phyloP scores from a whole-genome alignment of 2,329 filamentous ascomycete genomes.

The Fusarium udum region DNA sequence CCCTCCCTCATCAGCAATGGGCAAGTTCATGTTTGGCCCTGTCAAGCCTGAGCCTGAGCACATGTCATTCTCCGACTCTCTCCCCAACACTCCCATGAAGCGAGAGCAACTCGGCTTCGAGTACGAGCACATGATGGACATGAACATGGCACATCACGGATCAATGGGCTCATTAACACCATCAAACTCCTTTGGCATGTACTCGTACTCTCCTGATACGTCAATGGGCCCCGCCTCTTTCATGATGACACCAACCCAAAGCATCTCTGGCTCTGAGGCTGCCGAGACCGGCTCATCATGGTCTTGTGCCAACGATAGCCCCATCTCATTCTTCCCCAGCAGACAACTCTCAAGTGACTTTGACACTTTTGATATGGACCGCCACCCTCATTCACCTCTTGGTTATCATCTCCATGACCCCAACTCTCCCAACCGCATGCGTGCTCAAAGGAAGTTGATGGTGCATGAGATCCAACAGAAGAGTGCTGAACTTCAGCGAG shows the following conservation, averaged over 20 bases:
- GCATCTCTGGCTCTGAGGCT: constrained; percentile 52
- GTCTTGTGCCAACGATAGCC: constrained; percentile 54
- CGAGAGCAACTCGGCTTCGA: constrained; percentile 49
- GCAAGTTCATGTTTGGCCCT: constrained; percentile 49
- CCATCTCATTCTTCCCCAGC: constrained; percentile 52
- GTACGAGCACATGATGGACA: constrained; percentile 53
- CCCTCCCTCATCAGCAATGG: constrained; percentile 47
- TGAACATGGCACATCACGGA: constrained; percentile 47
- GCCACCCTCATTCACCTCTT: constrained; percentile 49
- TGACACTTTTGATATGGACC: constrained; percentile 49
- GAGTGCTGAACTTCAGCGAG: constrained; percentile 55
- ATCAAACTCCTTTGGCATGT: constrained; percentile 49
- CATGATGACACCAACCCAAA: constrained; percentile 54
- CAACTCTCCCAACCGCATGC: constrained; percentile 47
- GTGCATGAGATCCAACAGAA: constrained; percentile 56
- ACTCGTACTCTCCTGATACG: constrained; percentile 48
- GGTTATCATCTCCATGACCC: constrained; percentile 47
- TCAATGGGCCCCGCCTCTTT: constrained; percentile 48
- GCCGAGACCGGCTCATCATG: constrained; percentile 51
- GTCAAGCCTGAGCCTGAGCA: constrained; percentile 50
- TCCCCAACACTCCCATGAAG: constrained; percentile 52
- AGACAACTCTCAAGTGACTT: constrained; percentile 47
- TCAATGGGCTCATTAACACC: constrained; percentile 52
- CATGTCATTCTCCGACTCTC: constrained; percentile 44
- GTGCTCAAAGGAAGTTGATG: constrained; percentile 52